Evolutionary conservation across 2,329 filamentous ascomycete genomes (phyloP), one percentile per base, ranked within the genome.

Genomic region (Colletotrichum tabaci): DNA sequence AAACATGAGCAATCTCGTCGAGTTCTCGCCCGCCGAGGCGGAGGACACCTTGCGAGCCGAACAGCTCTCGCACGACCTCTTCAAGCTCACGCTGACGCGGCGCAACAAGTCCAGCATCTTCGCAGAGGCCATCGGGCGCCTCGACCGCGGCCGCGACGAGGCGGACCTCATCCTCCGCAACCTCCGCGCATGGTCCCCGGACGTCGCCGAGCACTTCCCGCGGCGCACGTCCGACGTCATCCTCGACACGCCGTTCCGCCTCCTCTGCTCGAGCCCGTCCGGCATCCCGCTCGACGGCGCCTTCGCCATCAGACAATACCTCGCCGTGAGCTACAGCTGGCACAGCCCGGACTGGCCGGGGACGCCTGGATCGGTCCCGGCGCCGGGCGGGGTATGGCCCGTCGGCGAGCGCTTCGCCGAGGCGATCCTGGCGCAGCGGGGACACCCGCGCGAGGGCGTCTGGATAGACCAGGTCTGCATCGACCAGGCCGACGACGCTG

Each of bases 381-480:
- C 49, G 13, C 60, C 52, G 10, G 60, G 23, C 15, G 52, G 60
- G 12, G 21, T 68, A 15, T 68, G 66, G 66, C 66, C 66, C 5
- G 16, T 64, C 10, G 66, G 66, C 35, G 47, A 38, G 9, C 60
- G 60, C 9, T 68, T 68, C 23, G 58, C 66, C 16, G 9, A 40
- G 9, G 66, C 50, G n/a, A 64, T 68, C 2, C 12, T 68, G 1
- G n/a, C 38, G 46, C 23, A 40, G 35, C 52, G 66, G 23, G 60
- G 60, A 1, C 40, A 64, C 40, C 13, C 21, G 13, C 50, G 50
- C n/a, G 66, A 68, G 8, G 66, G 66, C 6, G 30, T 70, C 1
- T 83, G 82, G 82, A 80, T 82, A 4, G 82, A 83, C 58, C 82
- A 83, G 74, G 74, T 83, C 47, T 83, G 82, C 70, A 83, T 83